Conservation (phyloP, 2,329 filamentous ascomycete species). For the Juglanconis sp. region DNA sequence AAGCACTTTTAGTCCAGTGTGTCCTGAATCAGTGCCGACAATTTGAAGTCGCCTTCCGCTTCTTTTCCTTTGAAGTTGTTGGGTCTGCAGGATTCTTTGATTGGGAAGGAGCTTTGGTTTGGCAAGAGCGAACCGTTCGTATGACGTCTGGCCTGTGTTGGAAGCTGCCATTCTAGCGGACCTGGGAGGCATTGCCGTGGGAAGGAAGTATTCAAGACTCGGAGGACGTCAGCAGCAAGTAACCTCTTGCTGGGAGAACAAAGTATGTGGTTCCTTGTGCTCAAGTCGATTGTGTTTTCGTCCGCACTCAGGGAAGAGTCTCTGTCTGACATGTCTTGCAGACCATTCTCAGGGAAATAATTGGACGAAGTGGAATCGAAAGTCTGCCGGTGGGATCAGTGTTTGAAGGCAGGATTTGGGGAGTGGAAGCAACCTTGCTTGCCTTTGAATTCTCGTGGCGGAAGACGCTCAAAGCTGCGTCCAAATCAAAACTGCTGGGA, state of each 20-base stretch:
- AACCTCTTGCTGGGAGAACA: neutral
- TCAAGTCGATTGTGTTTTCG: neutral
- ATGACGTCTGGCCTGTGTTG: neutral
- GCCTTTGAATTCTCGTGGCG: too few species aligned
- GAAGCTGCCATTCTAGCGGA: neutral
- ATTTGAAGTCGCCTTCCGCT: neutral
- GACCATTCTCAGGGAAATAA: neutral
- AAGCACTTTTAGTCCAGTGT: neutral
- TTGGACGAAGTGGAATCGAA: neutral
- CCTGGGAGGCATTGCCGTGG: neutral
- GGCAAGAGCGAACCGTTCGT: neutral
- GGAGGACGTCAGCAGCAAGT: neutral
- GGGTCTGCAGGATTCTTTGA: neutral
- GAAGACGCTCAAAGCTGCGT: too few species aligned
- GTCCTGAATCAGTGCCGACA: neutral
- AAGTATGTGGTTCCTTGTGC: neutral
- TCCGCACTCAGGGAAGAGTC: neutral
- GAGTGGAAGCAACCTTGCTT: too few species aligned
- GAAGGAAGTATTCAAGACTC: neutral
- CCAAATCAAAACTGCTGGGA: too few species aligned
- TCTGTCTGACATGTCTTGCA: neutral
- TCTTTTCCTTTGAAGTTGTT: neutral
- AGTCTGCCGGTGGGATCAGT: neutral
- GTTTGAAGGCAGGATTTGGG: neutral
- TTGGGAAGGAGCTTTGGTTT: neutral